Conservation (phyloP, 768 basidiomycete genomes). For the Auricularia sp. region DNA sequence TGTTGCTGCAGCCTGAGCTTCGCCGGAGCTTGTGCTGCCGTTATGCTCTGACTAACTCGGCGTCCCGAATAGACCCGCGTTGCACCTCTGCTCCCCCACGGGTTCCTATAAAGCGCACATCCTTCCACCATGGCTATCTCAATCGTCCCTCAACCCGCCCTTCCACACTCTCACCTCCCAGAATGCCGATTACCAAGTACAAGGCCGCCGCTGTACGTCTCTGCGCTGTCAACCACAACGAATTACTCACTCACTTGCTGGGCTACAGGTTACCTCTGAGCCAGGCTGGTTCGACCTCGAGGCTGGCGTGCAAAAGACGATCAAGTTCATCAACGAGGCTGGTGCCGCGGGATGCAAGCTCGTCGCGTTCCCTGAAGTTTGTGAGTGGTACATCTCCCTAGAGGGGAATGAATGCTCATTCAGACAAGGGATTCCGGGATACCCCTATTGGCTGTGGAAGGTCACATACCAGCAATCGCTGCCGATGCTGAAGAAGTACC, state of each 20-base stretch:
- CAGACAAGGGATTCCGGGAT: background rate
- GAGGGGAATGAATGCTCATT: background rate
- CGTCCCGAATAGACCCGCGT: too few relatives aligned
- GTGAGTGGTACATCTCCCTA: background rate
- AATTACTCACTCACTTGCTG: background rate
- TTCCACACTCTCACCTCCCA: background rate
- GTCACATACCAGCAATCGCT: constrained; percentile 6
- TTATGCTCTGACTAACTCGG: too few relatives aligned
- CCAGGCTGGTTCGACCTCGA: background rate
- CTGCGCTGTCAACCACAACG: background rate
- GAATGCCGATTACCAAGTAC: background rate
- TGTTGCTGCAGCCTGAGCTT: too few relatives aligned
- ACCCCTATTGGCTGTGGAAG: background rate
- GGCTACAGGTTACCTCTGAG: background rate
- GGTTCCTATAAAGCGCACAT: too few relatives aligned
- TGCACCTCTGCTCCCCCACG: too few relatives aligned
- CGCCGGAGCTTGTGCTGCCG: too few relatives aligned
- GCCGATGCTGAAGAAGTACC: constrained; percentile 6
- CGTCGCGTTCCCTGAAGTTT: background rate
- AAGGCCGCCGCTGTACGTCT: background rate
- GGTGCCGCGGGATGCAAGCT: background rate
- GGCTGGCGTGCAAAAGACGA: background rate
- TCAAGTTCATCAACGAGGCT: background rate
- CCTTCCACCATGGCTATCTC: too few relatives aligned
- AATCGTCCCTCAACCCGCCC: too few relatives aligned